A percentile compares a stretch with the other conserved stretches of the same genome.
Evolutionary conservation across 202 grass and related monocot genomes (phyloP).

Genomic region (Musa balbisiana): DNA sequence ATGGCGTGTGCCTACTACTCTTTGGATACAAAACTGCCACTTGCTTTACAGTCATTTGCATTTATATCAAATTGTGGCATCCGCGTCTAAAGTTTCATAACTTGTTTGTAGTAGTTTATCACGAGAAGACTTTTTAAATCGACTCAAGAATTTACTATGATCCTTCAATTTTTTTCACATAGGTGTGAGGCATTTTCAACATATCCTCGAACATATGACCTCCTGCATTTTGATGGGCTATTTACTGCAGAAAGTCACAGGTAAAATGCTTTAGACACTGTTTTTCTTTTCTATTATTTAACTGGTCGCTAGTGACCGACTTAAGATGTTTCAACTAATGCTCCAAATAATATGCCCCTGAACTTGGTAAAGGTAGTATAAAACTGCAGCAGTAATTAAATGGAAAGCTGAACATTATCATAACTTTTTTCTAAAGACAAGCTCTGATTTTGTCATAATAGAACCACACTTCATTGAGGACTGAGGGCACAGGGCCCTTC

Average conservation of each 20-base stretch:
- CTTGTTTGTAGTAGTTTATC: no score
- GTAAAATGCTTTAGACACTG: not conserved
- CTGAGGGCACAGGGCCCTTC: no score
- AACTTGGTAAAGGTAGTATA: not conserved
- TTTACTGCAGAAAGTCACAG: slow-evolving; percentile 12
- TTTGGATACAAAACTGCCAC: no score
- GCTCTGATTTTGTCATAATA: no score
- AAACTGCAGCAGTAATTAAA: no score
- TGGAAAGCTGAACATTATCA: no score
- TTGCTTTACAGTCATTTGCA: no score
- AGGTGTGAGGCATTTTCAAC: slow-evolving; percentile 15
- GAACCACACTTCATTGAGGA: no score
- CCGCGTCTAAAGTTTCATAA: no score
- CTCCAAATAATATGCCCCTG: not conserved
- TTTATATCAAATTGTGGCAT: no score
- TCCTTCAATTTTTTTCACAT: not conserved
- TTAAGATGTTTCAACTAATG: not conserved
- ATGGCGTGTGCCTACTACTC: no score
- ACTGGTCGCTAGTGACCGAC: not conserved
- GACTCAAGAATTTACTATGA: not conserved
- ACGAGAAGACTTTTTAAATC: not conserved
- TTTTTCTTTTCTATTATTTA: not conserved
- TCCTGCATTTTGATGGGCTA: slow-evolving; percentile 9
- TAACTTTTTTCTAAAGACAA: no score
- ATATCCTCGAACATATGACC: slow-evolving; percentile 15